Base-by-base conservation (phyloP, 2,329 filamentous ascomycete species). In the Talaromyces sp. region DNA sequence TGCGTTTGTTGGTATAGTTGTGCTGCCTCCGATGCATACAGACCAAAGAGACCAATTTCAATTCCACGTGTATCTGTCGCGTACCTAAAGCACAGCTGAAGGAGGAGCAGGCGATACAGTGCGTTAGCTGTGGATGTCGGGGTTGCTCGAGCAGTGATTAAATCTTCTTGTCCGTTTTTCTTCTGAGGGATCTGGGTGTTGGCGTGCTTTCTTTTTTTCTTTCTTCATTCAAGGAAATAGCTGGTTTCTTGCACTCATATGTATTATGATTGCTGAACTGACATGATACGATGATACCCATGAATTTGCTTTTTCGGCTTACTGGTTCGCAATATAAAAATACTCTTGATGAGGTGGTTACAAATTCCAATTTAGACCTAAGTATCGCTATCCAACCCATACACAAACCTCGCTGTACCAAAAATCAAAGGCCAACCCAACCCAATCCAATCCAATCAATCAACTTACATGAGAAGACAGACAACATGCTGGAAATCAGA, bases 41-140 rank as follows among this genome's bases (percentile, higher is more conserved):
- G 80, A 97, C 95, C n/a, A 98, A 98, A 79, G 95, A 99, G 83
- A 99, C 95, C 34, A 99, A 99, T 79, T 99, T 98, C 83, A 95
- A 94, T 78, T 91, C 92, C 69, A 99, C 94, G 0, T 99, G 95
- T 77, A 95, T 99, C 74, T 99, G 95, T 78, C 91, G 95, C 61
- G 94, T 99, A 60, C 95, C 95, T 1, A 90, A 91, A 75, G 89
- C 92, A 36, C 88, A 96, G 77, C 80, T 99, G 75, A 97, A 97
- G 79, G 93, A 96, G 73, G 89, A 92, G 49, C 91, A 95, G 76
- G 90, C 91, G 43, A 89, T 98, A 36, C 90, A 98, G 78, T 99
- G 95, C 75, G 92, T 98, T 61, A 97, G 87, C 79, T 99, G 95
- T 78, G 95, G 95, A 8, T 99, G 95, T 78, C 85, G 91, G 74